Evolutionary conservation across 805 yeast species (phyloP), one percentile per base, ranked within the genome.

Genomic region (Torulaspora indica): DNA sequence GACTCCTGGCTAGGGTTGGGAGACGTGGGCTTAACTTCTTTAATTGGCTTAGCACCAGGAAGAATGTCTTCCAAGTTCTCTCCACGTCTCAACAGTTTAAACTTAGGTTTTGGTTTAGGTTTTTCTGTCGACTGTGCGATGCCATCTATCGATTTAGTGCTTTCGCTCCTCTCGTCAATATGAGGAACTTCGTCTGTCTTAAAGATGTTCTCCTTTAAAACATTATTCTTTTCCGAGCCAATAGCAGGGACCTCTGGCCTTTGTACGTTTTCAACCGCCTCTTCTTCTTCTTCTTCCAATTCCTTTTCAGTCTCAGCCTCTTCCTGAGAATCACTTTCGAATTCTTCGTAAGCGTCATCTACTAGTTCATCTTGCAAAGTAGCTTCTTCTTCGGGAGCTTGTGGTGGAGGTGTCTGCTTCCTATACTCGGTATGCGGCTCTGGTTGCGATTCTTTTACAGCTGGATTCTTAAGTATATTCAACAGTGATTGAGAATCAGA

Each of bases 81-180:
- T 14, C 73, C 72, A 36, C 72, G 60, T 44, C 65, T 70, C 43
- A 69, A 40, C 2, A 69, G 31, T 43, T 60, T 66, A 36, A 67
- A 51, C 45, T 64, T 68, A 3, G 64, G 67, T 42, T 61, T 66
- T 9, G 53, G 49, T 8, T 45, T 47, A 5, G 43, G 27, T 30
- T 38, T 30, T 15, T 43, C 48, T 2, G 39, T 22, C n/a, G 46
- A 31, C 5, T 27, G 40, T 4, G 28, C 44, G 4, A 42, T 29
- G 18, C 43, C 49, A 18, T 49, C 45, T 2, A 45, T 18, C 4
- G 58, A 50, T 14, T 38, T 43, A 12, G 40, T 42, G 30, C 61
- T 54, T 10, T 51, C 58, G 14, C 43, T 27, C 3, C 18, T 34
- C 27, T 35, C 46, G 38, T 58, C 59, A 14, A 38, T 37, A 42